Conservation (phyloP, 2,329 filamentous ascomycete genomes). For the Colletotrichum horii region DNA sequence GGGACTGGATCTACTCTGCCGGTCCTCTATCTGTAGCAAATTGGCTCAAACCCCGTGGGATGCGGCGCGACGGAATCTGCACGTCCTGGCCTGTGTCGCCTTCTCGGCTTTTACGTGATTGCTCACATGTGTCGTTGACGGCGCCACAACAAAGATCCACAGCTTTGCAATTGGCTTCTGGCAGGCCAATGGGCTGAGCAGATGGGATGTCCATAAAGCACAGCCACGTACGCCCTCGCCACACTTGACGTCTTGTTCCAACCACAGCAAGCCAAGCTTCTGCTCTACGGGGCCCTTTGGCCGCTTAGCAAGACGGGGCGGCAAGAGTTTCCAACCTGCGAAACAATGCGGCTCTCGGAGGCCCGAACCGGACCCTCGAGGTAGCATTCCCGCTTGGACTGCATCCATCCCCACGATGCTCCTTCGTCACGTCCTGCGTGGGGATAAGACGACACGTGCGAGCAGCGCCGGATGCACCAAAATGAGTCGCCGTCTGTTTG, state of each 20-base stretch:
- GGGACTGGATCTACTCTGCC: neutral
- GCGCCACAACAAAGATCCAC: neutral
- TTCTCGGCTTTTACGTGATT: neutral
- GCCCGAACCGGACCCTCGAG: neutral
- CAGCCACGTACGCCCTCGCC: slow-evolving; percentile 1
- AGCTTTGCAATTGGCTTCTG: neutral
- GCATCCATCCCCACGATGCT: neutral
- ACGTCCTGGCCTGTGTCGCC: neutral
- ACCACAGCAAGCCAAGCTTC: neutral
- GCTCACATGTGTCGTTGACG: neutral
- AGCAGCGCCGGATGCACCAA: neutral
- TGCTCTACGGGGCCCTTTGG: neutral
- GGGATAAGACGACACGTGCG: slow-evolving; percentile 3
- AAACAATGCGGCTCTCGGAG: neutral
- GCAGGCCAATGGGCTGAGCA: neutral
- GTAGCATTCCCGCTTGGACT: neutral
- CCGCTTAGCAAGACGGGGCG: neutral
- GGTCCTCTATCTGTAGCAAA: neutral
- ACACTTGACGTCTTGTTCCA: neutral
- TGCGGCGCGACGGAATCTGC: neutral
- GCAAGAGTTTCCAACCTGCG: neutral
- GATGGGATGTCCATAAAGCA: neutral
- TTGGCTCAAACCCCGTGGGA: neutral
- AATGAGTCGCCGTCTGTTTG: neutral
- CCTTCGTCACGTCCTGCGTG: neutral